Base-by-base conservation (phyloP, 352 stramenopile species). In the Blastocystis sp. region DNA sequence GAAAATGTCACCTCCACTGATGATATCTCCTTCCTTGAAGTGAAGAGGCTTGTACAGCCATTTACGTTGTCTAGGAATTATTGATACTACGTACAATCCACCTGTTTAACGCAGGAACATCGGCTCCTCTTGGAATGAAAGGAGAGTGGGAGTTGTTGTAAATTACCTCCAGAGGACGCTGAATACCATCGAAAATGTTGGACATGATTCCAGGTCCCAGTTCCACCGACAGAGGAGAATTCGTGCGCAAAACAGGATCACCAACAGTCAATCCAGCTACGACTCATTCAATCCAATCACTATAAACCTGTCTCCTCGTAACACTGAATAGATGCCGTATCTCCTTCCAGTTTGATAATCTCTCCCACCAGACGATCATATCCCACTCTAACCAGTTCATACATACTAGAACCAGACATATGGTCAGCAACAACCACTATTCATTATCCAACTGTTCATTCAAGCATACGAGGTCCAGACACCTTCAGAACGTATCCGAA, bases 101-200 rank as follows among this genome's bases (percentile, higher is more conserved):
- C 57, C 87, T 90, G 88, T 96, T 94, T 49, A 99, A 89, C 54
- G 94, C 95, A 5, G 94, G 91, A 54, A 98, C 93, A 89, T 98
- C 96, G 57, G 98, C 95, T 87, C 96, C 96, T 78, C 93, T 92
- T 46, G 95, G 95, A 29, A 99, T 96, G 91, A 98, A 99, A 57
- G 93, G 87, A 96, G 94, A 43, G 90, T 93, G 67, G 94, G 89
- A 89, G 32, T 67, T 80, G 61, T 94, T 91, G 80, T 93, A 94
- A 90, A 99, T 99, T 69, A 93, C 92, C 90, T 98, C 94, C 69
- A 99, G 90, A 42, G 97, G 97, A 88, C 97, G 94, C 90, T 99
- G 97, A 90, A 99, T 99, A 88, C 97, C 97, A 91, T 99, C 97
- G 88, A 99, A 99, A 91, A 99, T 99, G 77, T 97, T 98, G 88